phyloP scores from a whole-genome alignment of 1,139 yeast species.

The Candida smagusa region DNA sequence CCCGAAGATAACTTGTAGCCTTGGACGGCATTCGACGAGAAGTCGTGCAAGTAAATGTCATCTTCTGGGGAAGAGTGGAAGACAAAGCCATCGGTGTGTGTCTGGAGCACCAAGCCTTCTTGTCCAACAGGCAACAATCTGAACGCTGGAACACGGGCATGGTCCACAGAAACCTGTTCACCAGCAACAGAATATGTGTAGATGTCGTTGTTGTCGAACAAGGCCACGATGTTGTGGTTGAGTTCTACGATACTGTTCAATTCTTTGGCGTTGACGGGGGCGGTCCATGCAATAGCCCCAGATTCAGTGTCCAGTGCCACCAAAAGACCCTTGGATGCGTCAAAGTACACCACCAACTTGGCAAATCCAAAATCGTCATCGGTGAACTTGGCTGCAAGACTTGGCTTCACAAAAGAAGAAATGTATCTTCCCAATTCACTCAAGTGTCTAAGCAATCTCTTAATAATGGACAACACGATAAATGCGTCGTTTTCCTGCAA shows the following conservation, averaged over 20 bases:
- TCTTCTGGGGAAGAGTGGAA: background rate
- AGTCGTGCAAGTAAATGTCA: constrained; percentile 18
- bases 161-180: constrained; percentile 16
- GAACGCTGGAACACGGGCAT: constrained; percentile 5
- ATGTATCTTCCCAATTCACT: constrained; percentile 31
- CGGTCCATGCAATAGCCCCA: constrained; percentile 29
- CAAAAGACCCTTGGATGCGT: constrained; percentile 17
- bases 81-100: constrained; percentile 5
- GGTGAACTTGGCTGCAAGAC: background rate
- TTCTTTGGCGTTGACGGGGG: constrained; percentile 8
- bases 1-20: constrained; percentile 22
- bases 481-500: constrained; percentile 22
- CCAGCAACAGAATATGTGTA: constrained; percentile 21
- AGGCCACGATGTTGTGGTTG: constrained; percentile 19
- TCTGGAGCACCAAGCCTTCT: constrained; percentile 7
- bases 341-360: constrained; percentile 31
- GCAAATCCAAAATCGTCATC: constrained; percentile 32
- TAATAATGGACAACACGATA: constrained; percentile 14
- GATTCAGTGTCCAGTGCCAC: constrained; percentile 31
- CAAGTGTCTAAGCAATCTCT: constrained; percentile 33
- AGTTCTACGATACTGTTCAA: constrained; percentile 11
- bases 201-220: constrained; percentile 16
- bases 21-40: constrained; percentile 12
- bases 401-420: constrained; percentile 9
- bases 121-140: constrained; percentile 1